Percentiles rank a stretch among this genome's conserved stretches.
Evolutionary conservation across 2,329 filamentous ascomycete species (phyloP).

Genomic region (Exophiala alcalophila): DNA sequence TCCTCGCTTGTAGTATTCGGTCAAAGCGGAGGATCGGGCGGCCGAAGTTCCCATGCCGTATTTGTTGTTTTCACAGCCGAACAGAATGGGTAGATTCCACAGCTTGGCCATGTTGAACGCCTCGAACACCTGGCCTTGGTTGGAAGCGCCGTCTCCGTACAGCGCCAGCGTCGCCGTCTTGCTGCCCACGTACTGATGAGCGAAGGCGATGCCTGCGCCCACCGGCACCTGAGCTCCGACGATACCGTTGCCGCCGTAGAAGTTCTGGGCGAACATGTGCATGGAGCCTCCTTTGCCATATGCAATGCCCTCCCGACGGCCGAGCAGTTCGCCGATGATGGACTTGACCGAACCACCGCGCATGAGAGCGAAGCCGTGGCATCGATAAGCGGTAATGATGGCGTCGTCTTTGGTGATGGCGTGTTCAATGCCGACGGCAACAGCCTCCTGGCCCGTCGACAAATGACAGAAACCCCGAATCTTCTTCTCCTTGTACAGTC

Average conservation of each 20-base stretch:
- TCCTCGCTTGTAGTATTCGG: constrained; percentile 99
- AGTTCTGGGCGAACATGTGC: constrained; percentile 99
- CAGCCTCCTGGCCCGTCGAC: constrained; percentile 95
- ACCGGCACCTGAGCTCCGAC: constrained; percentile 98
- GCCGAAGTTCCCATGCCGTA: constrained; percentile 99
- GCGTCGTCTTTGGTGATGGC: constrained; percentile 89
- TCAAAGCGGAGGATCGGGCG: constrained; percentile 87
- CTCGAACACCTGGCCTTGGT: constrained; percentile 99
- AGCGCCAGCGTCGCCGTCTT: constrained; percentile 84
- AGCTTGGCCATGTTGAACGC: constrained; percentile 99
- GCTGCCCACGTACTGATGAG: constrained; percentile 87
- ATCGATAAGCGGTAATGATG: constrained; percentile 96
- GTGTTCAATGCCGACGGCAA: constrained; percentile 94
- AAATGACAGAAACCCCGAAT: constrained; percentile 99
- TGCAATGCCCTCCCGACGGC: constrained; percentile 91
- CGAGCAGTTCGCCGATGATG: constrained; percentile 93
- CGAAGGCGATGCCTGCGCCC: constrained; percentile 92
- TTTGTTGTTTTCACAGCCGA: constrained; percentile 99
- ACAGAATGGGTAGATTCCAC: constrained; percentile 93
- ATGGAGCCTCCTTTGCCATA: constrained; percentile 99
- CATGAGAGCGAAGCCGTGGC: constrained; percentile 98
- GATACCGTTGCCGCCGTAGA: constrained; percentile 99
- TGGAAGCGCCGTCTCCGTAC: constrained; percentile 97
- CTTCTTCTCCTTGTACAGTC: constrained; percentile 99
- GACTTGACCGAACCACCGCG: constrained; percentile 84